Conservation (phyloP, 495 filamentous ascomycete genomes). For the Chaetomium tenue region DNA sequence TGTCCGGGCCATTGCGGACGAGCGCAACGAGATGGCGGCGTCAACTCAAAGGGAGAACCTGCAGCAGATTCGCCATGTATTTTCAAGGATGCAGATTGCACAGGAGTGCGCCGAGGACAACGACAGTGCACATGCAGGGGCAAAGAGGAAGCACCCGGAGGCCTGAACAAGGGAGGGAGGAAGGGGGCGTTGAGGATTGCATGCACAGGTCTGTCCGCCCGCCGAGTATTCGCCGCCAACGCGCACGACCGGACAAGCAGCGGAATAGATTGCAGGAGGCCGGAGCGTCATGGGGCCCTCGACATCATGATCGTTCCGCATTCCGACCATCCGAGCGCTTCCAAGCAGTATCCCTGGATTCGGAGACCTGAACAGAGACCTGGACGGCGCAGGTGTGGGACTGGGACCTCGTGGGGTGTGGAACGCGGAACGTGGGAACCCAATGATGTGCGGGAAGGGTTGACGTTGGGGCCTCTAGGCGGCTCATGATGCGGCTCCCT, state of each 20-base stretch:
- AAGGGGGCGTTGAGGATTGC: not conserved
- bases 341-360: not conserved
- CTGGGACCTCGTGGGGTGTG: not conserved
- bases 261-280: not conserved
- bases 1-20: constrained; percentile 73
- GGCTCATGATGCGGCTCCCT: constrained; percentile 34
- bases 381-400: not conserved
- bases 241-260: not conserved
- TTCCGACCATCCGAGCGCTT: constrained; percentile 15
- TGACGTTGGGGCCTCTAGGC: constrained; percentile 28
- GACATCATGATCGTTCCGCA: not conserved
- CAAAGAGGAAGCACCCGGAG: constrained; percentile 7
- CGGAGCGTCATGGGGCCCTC: not conserved
- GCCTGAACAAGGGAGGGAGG: constrained; percentile 17
- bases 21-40: constrained; percentile 60
- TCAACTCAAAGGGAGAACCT: constrained; percentile 66
- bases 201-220: not conserved
- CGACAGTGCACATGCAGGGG: constrained; percentile 2
- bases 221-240: not conserved
- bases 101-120: constrained; percentile 17
- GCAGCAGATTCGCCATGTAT: constrained; percentile 72
- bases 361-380: not conserved
- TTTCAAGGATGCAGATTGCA: constrained; percentile 49
- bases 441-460: constrained; percentile 11
- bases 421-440: not conserved